These are phyloP conservation scores for Colletotrichum camelliae DNA, from an alignment of 2,329 filamentous ascomycete species.

Conservation along the genomic window DNA sequence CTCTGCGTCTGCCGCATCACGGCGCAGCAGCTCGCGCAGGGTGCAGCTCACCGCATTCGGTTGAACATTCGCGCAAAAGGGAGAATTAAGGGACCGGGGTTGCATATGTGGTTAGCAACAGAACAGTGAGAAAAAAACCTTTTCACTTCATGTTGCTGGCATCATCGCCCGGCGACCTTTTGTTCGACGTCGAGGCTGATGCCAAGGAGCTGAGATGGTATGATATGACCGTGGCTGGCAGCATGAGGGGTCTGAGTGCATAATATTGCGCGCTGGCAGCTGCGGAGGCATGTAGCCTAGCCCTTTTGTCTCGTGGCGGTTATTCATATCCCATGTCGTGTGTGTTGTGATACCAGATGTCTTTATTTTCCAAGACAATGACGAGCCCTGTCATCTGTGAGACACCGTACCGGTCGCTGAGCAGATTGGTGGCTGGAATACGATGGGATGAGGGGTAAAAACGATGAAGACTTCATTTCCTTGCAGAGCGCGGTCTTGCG, in stretches of 20 bases:
- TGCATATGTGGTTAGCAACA: background rate
- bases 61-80: background rate
- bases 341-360: background rate
- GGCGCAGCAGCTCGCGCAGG: background rate
- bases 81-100: background rate
- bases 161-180: background rate
- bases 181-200: background rate
- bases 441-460: background rate
- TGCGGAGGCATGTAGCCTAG: background rate
- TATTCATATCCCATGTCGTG: background rate
- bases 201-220: background rate
- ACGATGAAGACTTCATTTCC: background rate
- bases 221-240: background rate
- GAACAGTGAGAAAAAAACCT: background rate
- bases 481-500: background rate
- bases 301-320: background rate
- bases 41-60: conserved; percentile 3
- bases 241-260: background rate
- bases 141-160: background rate
- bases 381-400: background rate
- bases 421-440: background rate
- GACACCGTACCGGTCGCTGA: background rate
- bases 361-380: background rate
- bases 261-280: background rate
- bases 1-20: background rate